Conservation (phyloP, 176 grass and related monocot genomes). For the Bolboschoenus planiculmis region DNA sequence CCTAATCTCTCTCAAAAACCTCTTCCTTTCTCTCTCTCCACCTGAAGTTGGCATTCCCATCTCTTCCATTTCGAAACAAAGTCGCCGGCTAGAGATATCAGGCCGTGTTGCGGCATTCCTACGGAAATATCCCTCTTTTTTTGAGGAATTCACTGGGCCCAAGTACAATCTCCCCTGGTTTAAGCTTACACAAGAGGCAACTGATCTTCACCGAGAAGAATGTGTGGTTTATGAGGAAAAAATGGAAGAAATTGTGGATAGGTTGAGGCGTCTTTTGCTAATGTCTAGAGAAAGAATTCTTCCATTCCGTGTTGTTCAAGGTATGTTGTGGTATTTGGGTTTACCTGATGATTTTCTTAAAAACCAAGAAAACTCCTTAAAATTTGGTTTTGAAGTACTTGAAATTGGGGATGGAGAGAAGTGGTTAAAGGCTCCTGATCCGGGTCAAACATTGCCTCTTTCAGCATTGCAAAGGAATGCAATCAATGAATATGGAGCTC, state of each 20-base stretch:
- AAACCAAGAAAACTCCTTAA: conserved; percentile 23
- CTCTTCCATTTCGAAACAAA: conserved; percentile 57
- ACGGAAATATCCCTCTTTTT: conserved; percentile 56
- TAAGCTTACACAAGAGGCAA: conserved; percentile 41
- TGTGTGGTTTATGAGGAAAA: conserved; percentile 31
- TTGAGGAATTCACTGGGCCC: conserved; percentile 65
- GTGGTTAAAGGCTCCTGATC: conserved; percentile 26
- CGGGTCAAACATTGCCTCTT: conserved; percentile 22
- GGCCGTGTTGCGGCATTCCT: conserved; percentile 52
- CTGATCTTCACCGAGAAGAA: conserved; percentile 41
- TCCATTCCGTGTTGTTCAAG: conserved; percentile 45
- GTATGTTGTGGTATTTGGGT: conserved; percentile 76
- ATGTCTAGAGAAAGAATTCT: conserved; percentile 46
- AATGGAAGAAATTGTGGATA: conserved; percentile 31
- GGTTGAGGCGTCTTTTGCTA: conserved; percentile 49
- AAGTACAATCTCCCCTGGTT: conserved; percentile 66
- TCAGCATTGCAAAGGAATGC: conserved; percentile 52
- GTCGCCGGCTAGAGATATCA: conserved; percentile 40
- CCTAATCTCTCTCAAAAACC: conserved; percentile 39
- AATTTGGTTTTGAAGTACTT: conserved; percentile 47
- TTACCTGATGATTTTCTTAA: conserved; percentile 65
- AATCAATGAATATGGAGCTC: conserved; percentile 18
- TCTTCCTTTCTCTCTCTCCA: conserved; percentile 16
- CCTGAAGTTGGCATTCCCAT: conserved; percentile 36
- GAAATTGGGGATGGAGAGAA: conserved; percentile 34